Evolutionary conservation across 164 flowering plant species (phyloP).

Genomic region (Macadamia integrifolia): DNA sequence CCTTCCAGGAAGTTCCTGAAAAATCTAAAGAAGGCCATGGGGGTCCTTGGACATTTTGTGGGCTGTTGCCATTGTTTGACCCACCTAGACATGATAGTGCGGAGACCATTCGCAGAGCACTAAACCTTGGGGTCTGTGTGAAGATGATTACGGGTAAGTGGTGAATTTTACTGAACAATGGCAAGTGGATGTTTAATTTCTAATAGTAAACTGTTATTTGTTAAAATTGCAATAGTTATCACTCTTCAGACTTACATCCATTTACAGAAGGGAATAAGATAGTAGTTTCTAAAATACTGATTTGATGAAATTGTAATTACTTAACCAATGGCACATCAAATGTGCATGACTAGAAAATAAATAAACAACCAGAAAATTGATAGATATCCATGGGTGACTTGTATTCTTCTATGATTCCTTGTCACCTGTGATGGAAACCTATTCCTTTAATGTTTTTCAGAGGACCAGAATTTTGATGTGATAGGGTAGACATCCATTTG

Average conservation of each 20-base stretch:
- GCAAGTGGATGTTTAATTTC: background rate
- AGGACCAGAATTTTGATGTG: too few relatives aligned
- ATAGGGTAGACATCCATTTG: too few relatives aligned
- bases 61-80: slow-evolving; percentile 80
- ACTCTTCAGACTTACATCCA: background rate
- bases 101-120: slow-evolving; percentile 84
- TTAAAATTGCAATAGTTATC: background rate
- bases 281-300: too few relatives aligned
- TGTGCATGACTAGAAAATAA: background rate
- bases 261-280: background rate
- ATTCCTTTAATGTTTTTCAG: too few relatives aligned
- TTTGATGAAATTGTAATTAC: too few relatives aligned
- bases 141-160: slow-evolving; percentile 89
- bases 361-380: background rate
- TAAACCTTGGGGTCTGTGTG: slow-evolving; percentile 82
- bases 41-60: slow-evolving; percentile 84
- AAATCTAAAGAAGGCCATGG: slow-evolving; percentile 67
- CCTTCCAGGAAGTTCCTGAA: slow-evolving; percentile 69
- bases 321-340: background rate
- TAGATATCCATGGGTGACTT: too few relatives aligned
- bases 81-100: slow-evolving; percentile 96
- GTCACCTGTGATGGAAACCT: too few relatives aligned
- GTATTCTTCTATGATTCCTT: too few relatives aligned
- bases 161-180: slow-evolving; percentile 2
- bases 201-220: background rate